Evolutionary conservation across 1,284 basidiomycete species (phyloP).

Genomic region (Xerocomus nothofagi): DNA sequence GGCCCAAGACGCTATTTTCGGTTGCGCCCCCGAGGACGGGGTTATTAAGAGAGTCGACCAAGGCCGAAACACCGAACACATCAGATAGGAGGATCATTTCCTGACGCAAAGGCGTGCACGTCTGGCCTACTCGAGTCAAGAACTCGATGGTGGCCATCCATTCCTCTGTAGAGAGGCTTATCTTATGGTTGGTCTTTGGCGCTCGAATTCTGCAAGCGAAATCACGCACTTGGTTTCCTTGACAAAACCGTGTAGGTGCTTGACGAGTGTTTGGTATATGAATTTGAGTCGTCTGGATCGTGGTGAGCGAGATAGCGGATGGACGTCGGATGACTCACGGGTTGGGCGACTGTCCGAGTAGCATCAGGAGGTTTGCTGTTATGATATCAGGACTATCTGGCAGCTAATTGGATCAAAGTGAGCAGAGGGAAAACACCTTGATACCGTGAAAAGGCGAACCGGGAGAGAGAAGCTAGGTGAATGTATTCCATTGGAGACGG

Average conservation of each 20-base stretch:
- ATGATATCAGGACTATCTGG: conserved; percentile 55
- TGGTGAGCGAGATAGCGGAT: conserved; percentile 2
- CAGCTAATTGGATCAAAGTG: conserved; percentile 34
- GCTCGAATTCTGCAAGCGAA: background rate
- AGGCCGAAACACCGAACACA: conserved; percentile 72
- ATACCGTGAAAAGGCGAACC: conserved; percentile 18
- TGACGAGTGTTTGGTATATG: conserved; percentile 49
- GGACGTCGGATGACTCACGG: conserved; percentile 34
- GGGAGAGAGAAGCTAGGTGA: conserved; percentile 35
- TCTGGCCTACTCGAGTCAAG: conserved; percentile 73
- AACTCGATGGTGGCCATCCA: conserved; percentile 83
- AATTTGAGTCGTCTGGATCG: conserved; percentile 43
- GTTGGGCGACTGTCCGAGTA: conserved; percentile 45
- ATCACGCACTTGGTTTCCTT: conserved; percentile 58
- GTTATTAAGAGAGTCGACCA: conserved; percentile 80
- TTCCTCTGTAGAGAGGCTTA: conserved; percentile 76
- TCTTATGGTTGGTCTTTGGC: background rate
- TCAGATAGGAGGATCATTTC: conserved; percentile 86
- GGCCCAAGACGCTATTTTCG: conserved; percentile 78
- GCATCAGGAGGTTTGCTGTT: conserved; percentile 53
- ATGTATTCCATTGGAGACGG: conserved; percentile 35
- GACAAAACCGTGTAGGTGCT: conserved; percentile 71
- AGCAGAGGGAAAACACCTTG: background rate
- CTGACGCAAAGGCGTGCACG: conserved; percentile 70
- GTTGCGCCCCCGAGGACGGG: conserved; percentile 65